Percentiles rank a stretch among this genome's conserved stretches.
These are phyloP conservation scores for Hypoxylon sp. DNA, from an alignment of 2,329 filamentous ascomycete species.

Conservation along the genomic window DNA sequence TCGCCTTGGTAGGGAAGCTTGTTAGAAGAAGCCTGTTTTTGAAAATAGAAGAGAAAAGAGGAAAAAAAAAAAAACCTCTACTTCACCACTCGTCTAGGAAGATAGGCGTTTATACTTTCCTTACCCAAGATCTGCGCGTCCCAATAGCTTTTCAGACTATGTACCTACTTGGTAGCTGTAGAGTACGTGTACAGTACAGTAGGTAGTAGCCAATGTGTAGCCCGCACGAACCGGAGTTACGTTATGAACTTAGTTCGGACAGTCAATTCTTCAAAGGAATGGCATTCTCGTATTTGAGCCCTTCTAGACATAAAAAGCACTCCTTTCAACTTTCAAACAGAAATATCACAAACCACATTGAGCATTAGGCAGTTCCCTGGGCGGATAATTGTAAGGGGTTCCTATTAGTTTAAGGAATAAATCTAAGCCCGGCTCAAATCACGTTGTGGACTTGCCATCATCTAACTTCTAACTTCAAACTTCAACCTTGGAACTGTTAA, in stretches of 20 bases:
- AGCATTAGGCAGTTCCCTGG: background rate
- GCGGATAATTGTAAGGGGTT: background rate
- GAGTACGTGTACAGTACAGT: background rate
- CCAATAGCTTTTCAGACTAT: background rate
- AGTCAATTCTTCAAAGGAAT: background rate
- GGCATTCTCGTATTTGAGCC: background rate
- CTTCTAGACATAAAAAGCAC: background rate
- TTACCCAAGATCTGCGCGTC: background rate
- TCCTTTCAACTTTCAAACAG: background rate
- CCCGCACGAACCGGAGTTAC: background rate
- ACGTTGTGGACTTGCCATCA: background rate
- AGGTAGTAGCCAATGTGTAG: background rate
- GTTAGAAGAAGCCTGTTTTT: background rate
- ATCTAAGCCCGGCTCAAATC: background rate
- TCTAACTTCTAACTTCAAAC: background rate
- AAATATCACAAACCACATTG: conserved; percentile 9
- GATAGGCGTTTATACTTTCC: background rate
- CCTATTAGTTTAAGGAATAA: background rate
- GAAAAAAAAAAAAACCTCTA: no score
- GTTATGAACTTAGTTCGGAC: background rate
- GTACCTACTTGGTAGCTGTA: background rate
- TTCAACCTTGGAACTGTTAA: no score
- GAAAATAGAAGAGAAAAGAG: no score
- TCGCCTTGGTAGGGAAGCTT: background rate
- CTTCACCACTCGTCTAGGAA: background rate